Conservation (phyloP, 129 eudicot genomes). For the Centella asiatica region DNA sequence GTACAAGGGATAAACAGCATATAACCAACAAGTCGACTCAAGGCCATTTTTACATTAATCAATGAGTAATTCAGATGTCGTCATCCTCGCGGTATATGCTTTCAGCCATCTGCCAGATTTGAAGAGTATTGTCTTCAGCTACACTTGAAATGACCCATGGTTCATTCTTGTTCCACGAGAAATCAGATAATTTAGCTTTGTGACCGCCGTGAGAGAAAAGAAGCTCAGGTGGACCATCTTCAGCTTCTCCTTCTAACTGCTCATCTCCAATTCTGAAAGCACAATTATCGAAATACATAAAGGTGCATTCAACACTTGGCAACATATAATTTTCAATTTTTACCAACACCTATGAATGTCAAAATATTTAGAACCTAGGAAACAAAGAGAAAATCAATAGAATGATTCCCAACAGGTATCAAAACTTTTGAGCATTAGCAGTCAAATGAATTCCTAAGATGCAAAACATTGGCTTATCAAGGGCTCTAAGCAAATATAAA, state of each 20-base stretch:
- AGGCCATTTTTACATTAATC: neutral
- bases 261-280: constrained; percentile 84
- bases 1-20: neutral
- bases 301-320: neutral
- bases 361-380: neutral
- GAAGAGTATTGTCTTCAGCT: constrained; percentile 77
- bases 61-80: constrained; percentile 19
- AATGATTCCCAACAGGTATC: neutral
- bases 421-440: neutral
- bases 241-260: constrained; percentile 96
- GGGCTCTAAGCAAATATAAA: neutral
- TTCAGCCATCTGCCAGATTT: constrained; percentile 88
- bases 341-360: neutral
- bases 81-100: constrained; percentile 75
- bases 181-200: constrained; percentile 89
- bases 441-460: neutral
- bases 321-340: too few relatives aligned
- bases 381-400: neutral
- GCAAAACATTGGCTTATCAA: neutral
- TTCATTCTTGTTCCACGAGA: constrained; percentile 90
- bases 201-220: constrained; percentile 97
- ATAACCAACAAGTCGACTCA: neutral
- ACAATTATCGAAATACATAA: neutral
- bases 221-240: constrained; percentile 96
- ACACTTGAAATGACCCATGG: constrained; percentile 91